Conservation (phyloP, 768 basidiomycete genomes). For the Jaapia argillacea region DNA sequence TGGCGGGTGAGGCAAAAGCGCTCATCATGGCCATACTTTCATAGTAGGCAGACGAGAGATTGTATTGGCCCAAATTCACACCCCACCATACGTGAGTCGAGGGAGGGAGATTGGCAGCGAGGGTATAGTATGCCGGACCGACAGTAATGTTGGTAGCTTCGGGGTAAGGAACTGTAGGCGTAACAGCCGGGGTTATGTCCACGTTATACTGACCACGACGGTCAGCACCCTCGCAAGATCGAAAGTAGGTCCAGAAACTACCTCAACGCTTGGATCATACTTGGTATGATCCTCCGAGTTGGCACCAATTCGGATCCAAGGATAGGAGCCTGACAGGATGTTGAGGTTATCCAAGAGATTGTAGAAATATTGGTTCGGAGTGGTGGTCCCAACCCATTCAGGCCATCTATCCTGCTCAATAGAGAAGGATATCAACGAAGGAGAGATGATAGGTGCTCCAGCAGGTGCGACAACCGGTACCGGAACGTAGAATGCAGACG, state of each 20-base stretch:
- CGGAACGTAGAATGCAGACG: background rate
- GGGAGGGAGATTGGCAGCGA: slow-evolving; percentile 39
- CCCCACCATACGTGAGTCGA: slow-evolving; percentile 19
- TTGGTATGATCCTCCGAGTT: slow-evolving; percentile 48
- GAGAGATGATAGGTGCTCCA: slow-evolving; percentile 4
- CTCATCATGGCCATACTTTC: slow-evolving; percentile 36
- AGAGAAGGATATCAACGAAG: slow-evolving; percentile 50
- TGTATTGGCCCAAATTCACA: slow-evolving; percentile 16
- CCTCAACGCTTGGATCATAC: slow-evolving; percentile 39
- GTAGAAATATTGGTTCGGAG: slow-evolving; percentile 48
- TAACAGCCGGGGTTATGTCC: slow-evolving; percentile 37
- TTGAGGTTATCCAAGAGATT: slow-evolving; percentile 50
- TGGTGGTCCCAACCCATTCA: slow-evolving; percentile 48
- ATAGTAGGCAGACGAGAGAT: slow-evolving; percentile 38
- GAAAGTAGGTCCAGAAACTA: slow-evolving; percentile 11
- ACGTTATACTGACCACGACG: slow-evolving; percentile 28
- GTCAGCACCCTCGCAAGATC: background rate
- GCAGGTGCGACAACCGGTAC: background rate
- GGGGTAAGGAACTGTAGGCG: slow-evolving; percentile 47
- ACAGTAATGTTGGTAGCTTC: slow-evolving; percentile 54
- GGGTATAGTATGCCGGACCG: slow-evolving; percentile 45
- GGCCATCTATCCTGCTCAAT: slow-evolving; percentile 65
- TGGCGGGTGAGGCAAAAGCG: slow-evolving; percentile 33
- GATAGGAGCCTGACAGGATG: slow-evolving; percentile 37
- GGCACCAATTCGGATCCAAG: slow-evolving; percentile 48